Percentiles rank a stretch among this genome's conserved stretches.
phyloP scores from a whole-genome alignment of 495 filamentous ascomycete genomes.

The Pseudotulostoma volvatum region DNA sequence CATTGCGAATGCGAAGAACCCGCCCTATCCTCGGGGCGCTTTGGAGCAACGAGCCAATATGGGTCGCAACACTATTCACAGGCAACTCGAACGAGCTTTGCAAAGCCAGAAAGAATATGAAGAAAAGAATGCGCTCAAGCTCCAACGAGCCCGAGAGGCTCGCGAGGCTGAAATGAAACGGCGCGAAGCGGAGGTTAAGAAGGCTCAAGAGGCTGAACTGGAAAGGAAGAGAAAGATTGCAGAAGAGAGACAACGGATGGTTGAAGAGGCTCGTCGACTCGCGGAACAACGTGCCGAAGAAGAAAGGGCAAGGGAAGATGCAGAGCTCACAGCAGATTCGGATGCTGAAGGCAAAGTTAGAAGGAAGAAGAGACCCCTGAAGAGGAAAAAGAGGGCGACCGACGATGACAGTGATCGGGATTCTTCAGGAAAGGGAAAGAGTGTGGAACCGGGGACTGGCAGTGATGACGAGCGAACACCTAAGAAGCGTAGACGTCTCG shows the following conservation, averaged over 20 bases:
- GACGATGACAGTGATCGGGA: constrained; percentile 36
- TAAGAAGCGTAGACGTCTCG: constrained; percentile 36
- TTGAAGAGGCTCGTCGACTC: constrained; percentile 55
- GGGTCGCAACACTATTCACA: constrained; percentile 83
- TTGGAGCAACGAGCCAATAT: constrained; percentile 93
- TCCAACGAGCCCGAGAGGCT: constrained; percentile 54
- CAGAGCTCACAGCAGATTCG: constrained; percentile 55
- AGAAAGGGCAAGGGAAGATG: constrained; percentile 48
- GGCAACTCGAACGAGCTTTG: constrained; percentile 71
- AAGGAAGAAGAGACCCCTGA: constrained; percentile 44
- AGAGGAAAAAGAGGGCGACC: constrained; percentile 54
- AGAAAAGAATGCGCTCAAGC: constrained; percentile 72
- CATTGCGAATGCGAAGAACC: constrained; percentile 64
- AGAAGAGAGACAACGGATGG: constrained; percentile 64
- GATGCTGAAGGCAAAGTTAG: constrained; percentile 66
- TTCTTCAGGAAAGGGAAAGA: constrained; percentile 18
- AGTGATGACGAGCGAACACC: constrained; percentile 17
- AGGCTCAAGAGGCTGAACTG: constrained; percentile 45
- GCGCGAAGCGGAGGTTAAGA: constrained; percentile 54
- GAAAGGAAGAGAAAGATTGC: constrained; percentile 62
- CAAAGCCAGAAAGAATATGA: constrained; percentile 83
- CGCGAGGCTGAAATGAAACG: constrained; percentile 61
- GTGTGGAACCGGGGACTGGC: constrained; percentile 13
- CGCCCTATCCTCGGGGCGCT: constrained; percentile 78
- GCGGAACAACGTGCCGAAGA: constrained; percentile 57